These are phyloP conservation scores for Plantago ovata DNA, from an alignment of 257 asterid genomes.

Conservation along the genomic window DNA sequence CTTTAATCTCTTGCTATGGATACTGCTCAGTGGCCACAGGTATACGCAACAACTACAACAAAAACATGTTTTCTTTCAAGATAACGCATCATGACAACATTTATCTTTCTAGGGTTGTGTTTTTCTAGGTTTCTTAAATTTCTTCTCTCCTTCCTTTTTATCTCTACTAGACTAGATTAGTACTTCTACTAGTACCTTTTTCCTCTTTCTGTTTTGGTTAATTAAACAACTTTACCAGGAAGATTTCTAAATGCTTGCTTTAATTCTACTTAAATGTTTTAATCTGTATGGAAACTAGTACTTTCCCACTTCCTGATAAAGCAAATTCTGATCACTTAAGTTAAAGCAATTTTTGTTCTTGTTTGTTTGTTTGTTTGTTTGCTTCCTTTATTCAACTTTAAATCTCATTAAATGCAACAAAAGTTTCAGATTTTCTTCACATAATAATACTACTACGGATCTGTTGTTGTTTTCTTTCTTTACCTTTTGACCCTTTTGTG, in stretches of 20 bases:
- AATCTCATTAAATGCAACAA: slow-evolving; percentile 5
- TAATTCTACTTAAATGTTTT: slow-evolving; percentile 6
- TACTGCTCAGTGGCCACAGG: slow-evolving; percentile 99
- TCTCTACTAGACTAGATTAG: no score
- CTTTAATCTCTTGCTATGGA: slow-evolving; percentile 74
- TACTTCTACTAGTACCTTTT: no score
- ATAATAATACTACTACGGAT: no score
- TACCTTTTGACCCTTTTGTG: neutral
- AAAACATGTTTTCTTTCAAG: slow-evolving; percentile 23
- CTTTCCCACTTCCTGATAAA: slow-evolving; percentile 30
- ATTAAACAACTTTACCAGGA: no score
- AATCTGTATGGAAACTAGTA: slow-evolving; percentile 20
- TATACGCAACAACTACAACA: slow-evolving; percentile 30
- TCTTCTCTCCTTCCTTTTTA: no score
- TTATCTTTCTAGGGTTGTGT: slow-evolving; percentile 30
- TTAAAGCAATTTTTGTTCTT: slow-evolving; percentile 4
- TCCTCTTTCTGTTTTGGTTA: no score
- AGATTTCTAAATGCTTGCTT: no score
- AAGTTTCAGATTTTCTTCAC: slow-evolving; percentile 17
- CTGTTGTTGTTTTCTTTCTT: slow-evolving; percentile 1
- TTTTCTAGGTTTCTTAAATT: neutral
- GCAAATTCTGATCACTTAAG: neutral
- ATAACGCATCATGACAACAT: slow-evolving; percentile 48
- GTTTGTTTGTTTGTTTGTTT: slow-evolving; percentile 25
- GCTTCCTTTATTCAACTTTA: slow-evolving; percentile 1